Conservation (phyloP, 163 green algal genomes). For the Chloroidium sp. region DNA sequence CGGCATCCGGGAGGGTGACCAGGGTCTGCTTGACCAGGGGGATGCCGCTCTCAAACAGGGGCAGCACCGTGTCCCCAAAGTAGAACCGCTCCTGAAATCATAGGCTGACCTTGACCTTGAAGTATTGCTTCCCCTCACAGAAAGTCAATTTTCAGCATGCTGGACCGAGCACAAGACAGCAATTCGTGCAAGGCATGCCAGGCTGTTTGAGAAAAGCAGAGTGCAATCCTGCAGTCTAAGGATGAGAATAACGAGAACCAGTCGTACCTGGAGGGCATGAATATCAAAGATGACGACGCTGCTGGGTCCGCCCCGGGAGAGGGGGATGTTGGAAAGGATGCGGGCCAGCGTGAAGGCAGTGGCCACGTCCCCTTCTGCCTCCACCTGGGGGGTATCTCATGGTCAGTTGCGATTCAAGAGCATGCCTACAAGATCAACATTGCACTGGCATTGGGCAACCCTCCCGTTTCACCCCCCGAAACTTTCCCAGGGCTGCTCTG, state of each 20-base stretch:
- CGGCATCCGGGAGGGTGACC: constrained; percentile 63
- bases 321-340: constrained; percentile 93
- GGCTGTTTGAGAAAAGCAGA: no score
- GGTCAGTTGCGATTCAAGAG: no score
- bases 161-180: not conserved
- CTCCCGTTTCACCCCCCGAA: no score
- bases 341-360: constrained; percentile 94
- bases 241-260: no score
- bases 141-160: no score
- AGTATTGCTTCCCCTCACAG: no score
- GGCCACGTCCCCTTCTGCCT: constrained; percentile 95
- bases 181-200: not conserved
- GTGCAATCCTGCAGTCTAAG: not conserved
- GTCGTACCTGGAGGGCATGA: constrained; percentile 84
- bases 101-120: no score
- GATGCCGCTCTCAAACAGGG: constrained; percentile 93
- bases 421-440: no score
- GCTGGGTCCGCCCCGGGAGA: constrained; percentile 86
- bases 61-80: constrained; percentile 96
- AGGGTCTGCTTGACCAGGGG: constrained; percentile 82
- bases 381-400: constrained; percentile 44
- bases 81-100: constrained; percentile 93
- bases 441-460: no score
- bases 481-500: no score
- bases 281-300: constrained; percentile 98